phyloP scores from a whole-genome alignment of 805 yeast species.

The Schwanniomyces vanrijiae region DNA sequence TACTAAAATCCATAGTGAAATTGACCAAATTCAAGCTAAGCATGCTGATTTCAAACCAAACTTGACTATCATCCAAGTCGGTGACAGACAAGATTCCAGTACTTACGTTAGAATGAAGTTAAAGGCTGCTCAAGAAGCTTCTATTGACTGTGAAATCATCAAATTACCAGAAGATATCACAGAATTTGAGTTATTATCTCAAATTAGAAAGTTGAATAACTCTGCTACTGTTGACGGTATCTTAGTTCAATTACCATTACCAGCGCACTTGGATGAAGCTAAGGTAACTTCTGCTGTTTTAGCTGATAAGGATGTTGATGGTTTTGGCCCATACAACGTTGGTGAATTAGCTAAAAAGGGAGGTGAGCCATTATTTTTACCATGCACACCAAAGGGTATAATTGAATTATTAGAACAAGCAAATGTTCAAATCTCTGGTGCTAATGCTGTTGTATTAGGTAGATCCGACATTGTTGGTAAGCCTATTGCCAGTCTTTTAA shows the following conservation, averaged over 20 bases:
- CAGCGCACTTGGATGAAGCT: conserved; percentile 67
- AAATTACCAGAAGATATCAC: conserved; percentile 57
- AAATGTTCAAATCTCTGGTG: conserved; percentile 57
- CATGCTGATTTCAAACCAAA: conserved; percentile 62
- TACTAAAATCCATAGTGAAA: conserved; percentile 37
- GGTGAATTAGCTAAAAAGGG: conserved; percentile 76
- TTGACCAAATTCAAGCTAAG: conserved; percentile 38
- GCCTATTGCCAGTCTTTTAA: conserved; percentile 71
- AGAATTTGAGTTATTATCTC: conserved; percentile 54
- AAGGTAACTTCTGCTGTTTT: conserved; percentile 65
- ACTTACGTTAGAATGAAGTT: conserved; percentile 80
- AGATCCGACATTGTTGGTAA: conserved; percentile 85
- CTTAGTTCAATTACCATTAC: conserved; percentile 76
- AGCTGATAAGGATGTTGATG: conserved; percentile 77
- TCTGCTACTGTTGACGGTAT: conserved; percentile 67
- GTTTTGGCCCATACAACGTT: conserved; percentile 74
- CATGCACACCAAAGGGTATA: conserved; percentile 85
- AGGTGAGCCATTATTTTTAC: conserved; percentile 69
- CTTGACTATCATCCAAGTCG: conserved; percentile 73
- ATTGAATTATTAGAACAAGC: conserved; percentile 61
- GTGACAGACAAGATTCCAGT: conserved; percentile 74
- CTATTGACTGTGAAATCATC: conserved; percentile 59
- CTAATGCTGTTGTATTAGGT: conserved; percentile 80
- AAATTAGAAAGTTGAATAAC: conserved; percentile 56
- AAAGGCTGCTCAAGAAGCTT: conserved; percentile 73